Evolutionary conservation across 768 basidiomycete genomes (phyloP).

Genomic region (Termitomyces sp.): DNA sequence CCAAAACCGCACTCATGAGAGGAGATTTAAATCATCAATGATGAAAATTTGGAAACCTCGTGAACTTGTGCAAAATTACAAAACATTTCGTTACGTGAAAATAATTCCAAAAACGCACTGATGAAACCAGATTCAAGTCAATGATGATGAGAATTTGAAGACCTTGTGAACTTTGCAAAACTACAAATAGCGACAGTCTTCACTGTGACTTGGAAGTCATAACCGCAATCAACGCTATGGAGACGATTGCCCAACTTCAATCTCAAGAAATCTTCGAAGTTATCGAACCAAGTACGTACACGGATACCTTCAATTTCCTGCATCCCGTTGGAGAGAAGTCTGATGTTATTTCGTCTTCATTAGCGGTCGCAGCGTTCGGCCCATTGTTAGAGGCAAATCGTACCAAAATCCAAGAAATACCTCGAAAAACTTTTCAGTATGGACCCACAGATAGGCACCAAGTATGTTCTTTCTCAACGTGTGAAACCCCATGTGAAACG

Average conservation of each 20-base stretch:
- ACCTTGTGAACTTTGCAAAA: not conserved
- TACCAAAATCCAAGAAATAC: slow-evolving; percentile 38
- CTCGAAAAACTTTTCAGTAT: slow-evolving; percentile 51
- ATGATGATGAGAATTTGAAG: not conserved
- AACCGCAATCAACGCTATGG: slow-evolving; percentile 20
- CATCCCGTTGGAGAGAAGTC: not conserved
- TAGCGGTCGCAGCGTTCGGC: slow-evolving; percentile 3
- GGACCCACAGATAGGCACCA: slow-evolving; percentile 46
- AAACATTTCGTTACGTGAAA: too few species aligned
- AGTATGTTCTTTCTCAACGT: slow-evolving; percentile 21
- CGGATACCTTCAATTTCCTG: not conserved
- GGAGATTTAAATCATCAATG: not conserved
- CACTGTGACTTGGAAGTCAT: not conserved
- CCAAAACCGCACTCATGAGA: not conserved
- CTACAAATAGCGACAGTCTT: not conserved
- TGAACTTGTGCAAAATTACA: not conserved
- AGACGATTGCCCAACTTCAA: slow-evolving; percentile 25
- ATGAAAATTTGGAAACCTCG: not conserved
- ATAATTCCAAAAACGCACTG: not conserved
- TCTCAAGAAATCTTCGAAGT: slow-evolving; percentile 25
- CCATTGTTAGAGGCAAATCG: slow-evolving; percentile 45
- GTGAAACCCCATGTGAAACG: not conserved
- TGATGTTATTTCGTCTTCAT: not conserved
- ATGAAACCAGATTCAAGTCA: not conserved
- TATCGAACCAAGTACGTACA: slow-evolving; percentile 27